Percentiles rank a stretch among this genome's conserved stretches.
Evolutionary conservation across 208 protist species (phyloP).

Genomic region (Acanthamoeba quina): DNA sequence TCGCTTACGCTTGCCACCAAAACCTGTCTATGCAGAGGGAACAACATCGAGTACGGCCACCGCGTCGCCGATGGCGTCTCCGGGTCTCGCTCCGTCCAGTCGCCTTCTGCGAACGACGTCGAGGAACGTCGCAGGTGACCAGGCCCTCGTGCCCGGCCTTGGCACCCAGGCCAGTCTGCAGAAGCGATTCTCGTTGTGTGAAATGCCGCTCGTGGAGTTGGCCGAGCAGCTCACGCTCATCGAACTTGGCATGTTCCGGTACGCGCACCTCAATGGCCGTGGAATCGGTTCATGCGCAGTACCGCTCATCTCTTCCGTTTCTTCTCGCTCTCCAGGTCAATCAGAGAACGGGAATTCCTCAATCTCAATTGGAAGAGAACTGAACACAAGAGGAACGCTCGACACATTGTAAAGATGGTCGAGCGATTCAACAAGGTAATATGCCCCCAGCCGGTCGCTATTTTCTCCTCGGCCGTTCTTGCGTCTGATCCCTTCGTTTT

Average conservation of each 20-base stretch:
- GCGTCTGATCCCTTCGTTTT: neutral
- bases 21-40: neutral
- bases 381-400: constrained; percentile 62
- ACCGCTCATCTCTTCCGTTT: neutral
- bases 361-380: constrained; percentile 69
- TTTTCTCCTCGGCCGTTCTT: neutral
- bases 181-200: constrained; percentile 59
- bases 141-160: constrained; percentile 34
- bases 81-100: constrained; percentile 5
- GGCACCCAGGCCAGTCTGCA: neutral
- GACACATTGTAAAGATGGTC: constrained; percentile 72
- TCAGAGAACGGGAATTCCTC: constrained; percentile 57
- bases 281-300: neutral
- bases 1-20: neutral
- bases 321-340: neutral
- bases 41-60: neutral
- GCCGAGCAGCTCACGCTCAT: constrained; percentile 71
- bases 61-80: neutral
- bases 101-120: neutral
- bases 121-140: constrained; percentile 18
- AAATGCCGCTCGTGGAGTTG: constrained; percentile 70
- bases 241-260: constrained; percentile 67
- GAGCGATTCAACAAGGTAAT: constrained; percentile 66
- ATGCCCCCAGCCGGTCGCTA: neutral
- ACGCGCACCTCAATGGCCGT: neutral